Conservation (phyloP, 495 filamentous ascomycete genomes). For the Aspergillus funiculosus region DNA sequence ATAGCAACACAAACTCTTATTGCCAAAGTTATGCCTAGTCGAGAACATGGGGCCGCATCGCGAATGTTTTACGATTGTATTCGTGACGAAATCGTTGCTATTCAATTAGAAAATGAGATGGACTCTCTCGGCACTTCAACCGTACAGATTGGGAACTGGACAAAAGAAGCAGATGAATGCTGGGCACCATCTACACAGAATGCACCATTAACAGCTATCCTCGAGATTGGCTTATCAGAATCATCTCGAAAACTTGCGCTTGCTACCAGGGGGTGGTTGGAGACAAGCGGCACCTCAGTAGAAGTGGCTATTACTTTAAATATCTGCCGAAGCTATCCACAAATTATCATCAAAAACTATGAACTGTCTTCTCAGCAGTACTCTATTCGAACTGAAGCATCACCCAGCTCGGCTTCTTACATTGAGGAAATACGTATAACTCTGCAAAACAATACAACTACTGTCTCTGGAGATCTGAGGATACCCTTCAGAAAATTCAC, state of each 20-base stretch:
- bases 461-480: slow-evolving; percentile 16
- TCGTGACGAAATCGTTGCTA: slow-evolving; percentile 15
- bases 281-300: slow-evolving; percentile 19
- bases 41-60: slow-evolving; percentile 18
- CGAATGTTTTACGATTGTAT: slow-evolving; percentile 16
- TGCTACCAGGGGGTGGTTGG: slow-evolving; percentile 20
- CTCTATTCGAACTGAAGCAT: slow-evolving; percentile 13
- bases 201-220: slow-evolving; percentile 14
- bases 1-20: slow-evolving; percentile 19
- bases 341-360: slow-evolving; percentile 19
- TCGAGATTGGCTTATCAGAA: slow-evolving; percentile 22
- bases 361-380: slow-evolving; percentile 15
- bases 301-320: slow-evolving; percentile 20
- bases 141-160: slow-evolving; percentile 20
- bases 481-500: slow-evolving; percentile 21
- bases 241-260: slow-evolving; percentile 20
- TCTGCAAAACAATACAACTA: slow-evolving; percentile 16
- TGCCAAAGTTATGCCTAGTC: slow-evolving; percentile 18
- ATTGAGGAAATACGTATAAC: slow-evolving; percentile 20
- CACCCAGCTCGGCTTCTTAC: slow-evolving; percentile 7
- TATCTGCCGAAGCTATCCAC: slow-evolving; percentile 15
- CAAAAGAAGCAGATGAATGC: slow-evolving; percentile 20
- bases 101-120: slow-evolving; percentile 15
- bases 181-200: slow-evolving; percentile 17
- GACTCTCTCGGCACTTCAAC: slow-evolving; percentile 21